Evolutionary conservation across 495 filamentous ascomycete genomes (phyloP), one percentile per base, ranked within the genome.

Genomic region (Hypoxylon cercidicola): DNA sequence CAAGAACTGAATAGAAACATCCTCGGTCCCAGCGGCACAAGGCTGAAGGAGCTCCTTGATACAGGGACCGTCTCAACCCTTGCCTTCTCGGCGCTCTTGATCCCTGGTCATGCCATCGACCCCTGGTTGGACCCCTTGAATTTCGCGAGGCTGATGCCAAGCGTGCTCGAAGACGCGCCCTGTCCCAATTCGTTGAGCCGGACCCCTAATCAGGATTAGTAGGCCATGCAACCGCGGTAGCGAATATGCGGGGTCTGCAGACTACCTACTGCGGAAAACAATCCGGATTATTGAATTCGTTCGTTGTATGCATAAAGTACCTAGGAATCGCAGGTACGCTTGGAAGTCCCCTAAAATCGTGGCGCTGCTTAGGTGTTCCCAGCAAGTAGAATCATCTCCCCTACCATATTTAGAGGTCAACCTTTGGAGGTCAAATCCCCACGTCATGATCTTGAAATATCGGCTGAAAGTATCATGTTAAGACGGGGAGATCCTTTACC

Each of bases 51-150:
- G 35, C 60, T 67, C 62, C 68, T 66, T 75, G 71, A 75, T 62
- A 75, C 73, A 75, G 68, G 63, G 66, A 50, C 64, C 64, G 73
- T 75, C 71, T 72, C 71, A 74, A 62, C 57, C 54, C 49, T 46
- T 57, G 8, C 47, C 43, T 58, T 44, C 41, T 47, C 40, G 15
- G 46, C 23, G 43, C 37, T 45, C 30, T 39, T 7, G 44, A 53
- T 53, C 60, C 41, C 60, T 60, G 30, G 52, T 55, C 56, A 53
- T 15, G 41, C 49, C 15, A 56, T 34, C 44, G 18, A 55, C 49
- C 59, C 64, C 55, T 64, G 51, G 51, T 55, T 56, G 49, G 53
- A 57, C 49, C 60, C 65, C 55, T 58, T 64, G 54, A 60, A 56
- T 53, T 64, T 56, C 59, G 60, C 68, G 68, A 68, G 68, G 68